Evolutionary conservation across 1,139 yeast species (phyloP).

Genomic region (Geotrichum phurueaensis): DNA sequence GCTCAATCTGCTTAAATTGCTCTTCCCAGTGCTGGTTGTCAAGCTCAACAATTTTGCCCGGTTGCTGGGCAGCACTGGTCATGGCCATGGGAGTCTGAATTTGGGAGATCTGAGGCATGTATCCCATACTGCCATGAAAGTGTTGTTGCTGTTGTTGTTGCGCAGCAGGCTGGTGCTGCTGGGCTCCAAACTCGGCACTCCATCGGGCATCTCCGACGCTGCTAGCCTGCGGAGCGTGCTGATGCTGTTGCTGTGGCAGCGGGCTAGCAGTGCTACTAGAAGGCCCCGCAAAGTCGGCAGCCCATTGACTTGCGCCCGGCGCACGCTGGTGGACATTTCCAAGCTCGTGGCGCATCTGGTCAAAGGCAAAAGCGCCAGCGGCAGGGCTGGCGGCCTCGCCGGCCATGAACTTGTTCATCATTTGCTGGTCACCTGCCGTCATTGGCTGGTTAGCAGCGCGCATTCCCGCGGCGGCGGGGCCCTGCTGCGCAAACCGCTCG

Average conservation of each 20-base stretch:
- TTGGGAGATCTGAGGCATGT: conserved; percentile 5
- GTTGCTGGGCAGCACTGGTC: not conserved
- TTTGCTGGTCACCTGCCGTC: conserved; percentile 36
- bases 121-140: not conserved
- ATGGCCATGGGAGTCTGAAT: conserved; percentile 5
- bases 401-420: conserved; percentile 52
- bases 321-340: conserved; percentile 20
- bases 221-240: not conserved
- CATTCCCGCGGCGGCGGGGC: conserved; percentile 27
- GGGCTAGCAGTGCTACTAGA: not conserved
- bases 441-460: conserved; percentile 36
- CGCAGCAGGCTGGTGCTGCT: not conserved
- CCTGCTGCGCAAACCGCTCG: conserved; percentile 37
- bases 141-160: not conserved
- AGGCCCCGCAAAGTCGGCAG: conserved; percentile 23
- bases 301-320: conserved; percentile 23
- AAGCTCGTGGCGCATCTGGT: conserved; percentile 33
- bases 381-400: conserved; percentile 17
- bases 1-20: conserved; percentile 73
- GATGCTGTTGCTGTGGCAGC: not conserved
- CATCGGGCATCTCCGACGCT: conserved; percentile 2
- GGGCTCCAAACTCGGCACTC: conserved; percentile 10
- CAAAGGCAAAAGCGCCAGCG: conserved; percentile 32
- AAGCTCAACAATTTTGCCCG: conserved; percentile 33
- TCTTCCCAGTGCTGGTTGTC: conserved; percentile 65